Evolutionary conservation across 257 asterid species (phyloP), one percentile per base, ranked within the genome.

Genomic region (Petunia axillaris): DNA sequence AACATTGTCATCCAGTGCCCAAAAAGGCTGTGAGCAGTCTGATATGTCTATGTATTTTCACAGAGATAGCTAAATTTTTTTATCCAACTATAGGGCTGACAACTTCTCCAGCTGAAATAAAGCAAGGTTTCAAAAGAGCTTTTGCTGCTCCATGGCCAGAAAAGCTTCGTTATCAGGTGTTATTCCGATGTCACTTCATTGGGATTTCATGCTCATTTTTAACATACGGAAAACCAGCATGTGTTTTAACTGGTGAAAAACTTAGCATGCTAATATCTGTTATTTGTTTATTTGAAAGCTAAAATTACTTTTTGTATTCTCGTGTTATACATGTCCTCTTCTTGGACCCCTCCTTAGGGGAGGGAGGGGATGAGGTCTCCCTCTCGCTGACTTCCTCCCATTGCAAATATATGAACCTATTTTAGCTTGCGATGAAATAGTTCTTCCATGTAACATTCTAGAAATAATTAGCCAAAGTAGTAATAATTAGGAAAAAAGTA

Each of bases 81-180:
- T 68, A 43, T 64, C 37, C 70, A 40, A 78, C 85, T 41, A 77
- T 59, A 95, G 99, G 99, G 71, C 77, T 95, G 78, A 84, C 82
- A 81, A 77, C 90, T 43, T 86, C 91, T 64, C 87, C 88, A 71
- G 86, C 91, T 87, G 96, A 92, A 83, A 92, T 95, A 84, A 95
- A 93, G 80, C 94, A 87, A 86, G 97, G 98, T 81, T 95, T 95
- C 85, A 91, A 57, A 80, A 92, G 92, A 86, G 97, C 92, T 84
- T 95, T 95, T 82, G 80, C 98, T 59, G 94, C 96, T 50, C 90
- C 97, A 3, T 95, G 99, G 98, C 93, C 94, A n/a, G 89, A 91
- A 73, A 90, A 90, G 81, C 99, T 93, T 16, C 99, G 99, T 2
- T 93, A 92, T 86, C 96, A 92, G 96, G 99, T 93, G 5, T 63